phyloP scores from a whole-genome alignment of 2,329 filamentous ascomycete genomes.

The Cordyceps tenuipes region DNA sequence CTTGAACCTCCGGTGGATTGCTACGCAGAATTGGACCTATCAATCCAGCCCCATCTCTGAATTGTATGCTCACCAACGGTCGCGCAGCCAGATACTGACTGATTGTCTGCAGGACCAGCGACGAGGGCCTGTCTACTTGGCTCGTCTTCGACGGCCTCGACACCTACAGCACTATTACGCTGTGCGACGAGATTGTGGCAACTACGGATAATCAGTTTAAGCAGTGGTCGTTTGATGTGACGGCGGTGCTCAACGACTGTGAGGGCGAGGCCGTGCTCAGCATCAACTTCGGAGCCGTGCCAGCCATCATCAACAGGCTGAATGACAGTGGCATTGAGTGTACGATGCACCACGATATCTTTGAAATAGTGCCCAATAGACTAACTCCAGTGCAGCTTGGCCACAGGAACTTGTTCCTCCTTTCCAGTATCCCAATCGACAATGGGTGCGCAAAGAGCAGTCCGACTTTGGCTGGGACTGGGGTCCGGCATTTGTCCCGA shows the following conservation, averaged over 20 bases:
- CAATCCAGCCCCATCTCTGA: slow-evolving; percentile 28
- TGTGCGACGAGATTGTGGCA: slow-evolving; percentile 47
- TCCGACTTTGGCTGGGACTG: slow-evolving; percentile 59
- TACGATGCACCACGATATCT: not conserved
- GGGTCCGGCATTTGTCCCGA: slow-evolving; percentile 51
- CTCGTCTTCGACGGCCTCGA: slow-evolving; percentile 55
- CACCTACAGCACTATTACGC: slow-evolving; percentile 47
- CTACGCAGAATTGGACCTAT: slow-evolving; percentile 49
- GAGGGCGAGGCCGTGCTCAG: slow-evolving; percentile 9
- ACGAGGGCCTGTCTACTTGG: slow-evolving; percentile 31
- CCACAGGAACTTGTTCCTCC: not conserved
- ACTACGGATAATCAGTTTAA: slow-evolving; percentile 55
- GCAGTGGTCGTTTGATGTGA: slow-evolving; percentile 52
- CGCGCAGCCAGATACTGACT: not conserved
- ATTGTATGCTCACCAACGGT: slow-evolving; percentile 24
- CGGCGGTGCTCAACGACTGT: slow-evolving; percentile 29
- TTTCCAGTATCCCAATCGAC: slow-evolving; percentile 10
- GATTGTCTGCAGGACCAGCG: slow-evolving; percentile 21
- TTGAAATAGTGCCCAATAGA: not conserved
- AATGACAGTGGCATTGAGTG: slow-evolving; percentile 6
- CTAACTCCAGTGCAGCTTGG: not conserved
- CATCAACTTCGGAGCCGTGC: slow-evolving; percentile 18
- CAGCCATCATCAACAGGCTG: slow-evolving; percentile 12
- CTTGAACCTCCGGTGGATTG: slow-evolving; percentile 51
- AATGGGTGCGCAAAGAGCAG: slow-evolving; percentile 48